Base-by-base conservation (phyloP, 176 grass and related monocot genomes). In the Carex scoparia region DNA sequence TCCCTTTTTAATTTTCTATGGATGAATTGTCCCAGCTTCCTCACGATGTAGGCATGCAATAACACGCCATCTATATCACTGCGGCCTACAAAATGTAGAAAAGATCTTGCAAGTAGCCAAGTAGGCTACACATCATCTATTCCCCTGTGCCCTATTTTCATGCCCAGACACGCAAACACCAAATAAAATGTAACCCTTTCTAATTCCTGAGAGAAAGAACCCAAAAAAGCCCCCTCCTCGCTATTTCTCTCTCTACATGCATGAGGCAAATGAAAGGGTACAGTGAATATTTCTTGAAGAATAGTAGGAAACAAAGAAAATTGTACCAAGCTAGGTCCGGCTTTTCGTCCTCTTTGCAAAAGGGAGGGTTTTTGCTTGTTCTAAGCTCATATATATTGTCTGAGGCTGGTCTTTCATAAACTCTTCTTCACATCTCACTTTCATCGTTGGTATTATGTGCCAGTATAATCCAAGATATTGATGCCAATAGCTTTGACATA, bases 391-490 rank as follows among this genome's bases (percentile, higher is more conserved):
- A 98, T 85, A 84, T 35, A 69, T 95, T 93, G 64, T 98, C 95
- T 68, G 95, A 88, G 75, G 93, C 89, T 60, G 95, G 95, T 54
- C 93, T 92, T 86, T 98, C 93, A 87, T 94, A 98, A 87, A 98
- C 91, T 81, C 92, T 94, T 64, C 95, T 48, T 78, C 88, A 90
- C 86, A 81, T 85, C 78, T 98, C 95, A 69, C 89, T 98, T 84
- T 86, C 86, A 82, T 98, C 95, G 86, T 98, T 91, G 67, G 86
- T 87, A 23, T 82, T 94, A 75, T 98, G 92, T 89, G 93, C 83
- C 80, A 98, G 86, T 80, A 86, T 73, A 62, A 88, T 92, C 95
- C 95, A 98, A 89, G 87, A 93, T 68, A 98, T 85, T 5, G 95
- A 84, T 5, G 91, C 56, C 86, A 98, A 91, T 61, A 92, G 91